A percentile compares a stretch with the other conserved stretches of the same genome.
These are phyloP conservation scores for Vitellaria paradoxa DNA, from an alignment of 179 eudicot genomes.

Conservation along the genomic window DNA sequence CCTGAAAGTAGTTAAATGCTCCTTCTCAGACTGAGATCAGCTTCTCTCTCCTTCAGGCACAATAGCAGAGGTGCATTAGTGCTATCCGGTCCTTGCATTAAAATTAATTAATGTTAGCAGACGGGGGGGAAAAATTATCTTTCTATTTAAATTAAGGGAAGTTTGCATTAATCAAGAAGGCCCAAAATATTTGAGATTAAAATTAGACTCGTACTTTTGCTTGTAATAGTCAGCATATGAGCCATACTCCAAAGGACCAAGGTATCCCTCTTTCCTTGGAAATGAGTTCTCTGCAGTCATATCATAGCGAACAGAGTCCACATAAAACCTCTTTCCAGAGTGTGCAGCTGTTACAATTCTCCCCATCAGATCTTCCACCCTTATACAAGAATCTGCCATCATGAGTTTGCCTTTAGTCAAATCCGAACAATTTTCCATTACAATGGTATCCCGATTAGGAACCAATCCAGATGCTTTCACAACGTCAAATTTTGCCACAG, in stretches of 20 bases:
- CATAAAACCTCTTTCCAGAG: constrained; percentile 97
- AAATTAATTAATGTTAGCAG: constrained; percentile 23
- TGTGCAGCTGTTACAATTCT: constrained; percentile 98
- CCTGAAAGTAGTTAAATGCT: constrained; percentile 18
- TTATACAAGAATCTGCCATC: constrained; percentile 76
- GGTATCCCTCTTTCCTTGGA: constrained; percentile 98
- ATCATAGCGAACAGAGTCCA: constrained; percentile 84
- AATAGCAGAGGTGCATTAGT: constrained; percentile 32
- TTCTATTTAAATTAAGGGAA: background rate
- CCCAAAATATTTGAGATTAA: constrained; percentile 6
- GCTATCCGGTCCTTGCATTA: constrained; percentile 31
- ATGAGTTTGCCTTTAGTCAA: constrained; percentile 50
- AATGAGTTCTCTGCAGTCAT: constrained; percentile 97
- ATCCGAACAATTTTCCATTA: constrained; percentile 24
- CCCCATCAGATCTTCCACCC: constrained; percentile 72
- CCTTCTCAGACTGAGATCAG: constrained; percentile 25
- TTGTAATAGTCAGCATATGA: constrained; percentile 94
- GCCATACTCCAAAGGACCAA: constrained; percentile 95
- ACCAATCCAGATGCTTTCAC: constrained; percentile 93
- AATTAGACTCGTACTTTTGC: constrained; percentile 61
- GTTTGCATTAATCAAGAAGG: constrained; percentile 3
- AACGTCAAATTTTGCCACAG: constrained; percentile 89
- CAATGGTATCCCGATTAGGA: constrained; percentile 44
- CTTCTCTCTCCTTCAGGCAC: constrained; percentile 35
- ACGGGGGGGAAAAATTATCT: background rate